A percentile compares a stretch with the other conserved stretches of the same genome.
These are phyloP conservation scores for Mrakia hoshinonis DNA, from an alignment of 768 basidiomycete genomes.

Conservation along the genomic window DNA sequence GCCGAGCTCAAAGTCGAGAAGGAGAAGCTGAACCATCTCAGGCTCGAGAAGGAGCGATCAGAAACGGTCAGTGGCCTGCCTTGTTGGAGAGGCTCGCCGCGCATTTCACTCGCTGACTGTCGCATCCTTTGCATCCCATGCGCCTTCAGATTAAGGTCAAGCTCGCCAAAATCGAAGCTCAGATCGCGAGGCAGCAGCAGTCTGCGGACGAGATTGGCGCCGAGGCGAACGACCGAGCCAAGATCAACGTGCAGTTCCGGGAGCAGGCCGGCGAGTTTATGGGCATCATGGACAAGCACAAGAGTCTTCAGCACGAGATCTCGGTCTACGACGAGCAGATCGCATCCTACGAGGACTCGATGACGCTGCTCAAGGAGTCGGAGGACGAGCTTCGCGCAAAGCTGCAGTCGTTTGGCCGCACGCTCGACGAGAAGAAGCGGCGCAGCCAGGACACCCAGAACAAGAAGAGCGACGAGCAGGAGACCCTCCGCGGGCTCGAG, in stretches of 20 bases:
- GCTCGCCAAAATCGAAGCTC: conserved; percentile 53
- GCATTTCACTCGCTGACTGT: not conserved
- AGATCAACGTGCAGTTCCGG: conserved; percentile 51
- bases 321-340: conserved; percentile 26
- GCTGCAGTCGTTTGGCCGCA: conserved; percentile 18
- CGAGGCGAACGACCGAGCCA: conserved; percentile 56
- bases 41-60: conserved; percentile 72
- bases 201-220: conserved; percentile 64
- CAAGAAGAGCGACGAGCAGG: conserved; percentile 19
- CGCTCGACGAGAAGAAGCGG: conserved; percentile 23
- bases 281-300: conserved; percentile 66
- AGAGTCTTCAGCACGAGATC: conserved; percentile 54
- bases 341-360: conserved; percentile 29
- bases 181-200: conserved; percentile 61
- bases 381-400: conserved; percentile 17
- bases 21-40: conserved; percentile 67
- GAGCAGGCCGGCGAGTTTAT: conserved; percentile 76
- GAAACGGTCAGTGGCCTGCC: conserved; percentile 52
- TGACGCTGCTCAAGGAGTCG: conserved; percentile 18
- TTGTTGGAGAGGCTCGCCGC: not conserved
- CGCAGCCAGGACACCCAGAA: conserved; percentile 3
- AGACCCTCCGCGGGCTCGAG: conserved; percentile 7
- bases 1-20: conserved; percentile 89
- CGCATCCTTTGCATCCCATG: not conserved
- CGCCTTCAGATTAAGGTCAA: conserved; percentile 50